phyloP scores from a whole-genome alignment of 2,329 filamentous ascomycete genomes.

The Elsinoe australis region DNA sequence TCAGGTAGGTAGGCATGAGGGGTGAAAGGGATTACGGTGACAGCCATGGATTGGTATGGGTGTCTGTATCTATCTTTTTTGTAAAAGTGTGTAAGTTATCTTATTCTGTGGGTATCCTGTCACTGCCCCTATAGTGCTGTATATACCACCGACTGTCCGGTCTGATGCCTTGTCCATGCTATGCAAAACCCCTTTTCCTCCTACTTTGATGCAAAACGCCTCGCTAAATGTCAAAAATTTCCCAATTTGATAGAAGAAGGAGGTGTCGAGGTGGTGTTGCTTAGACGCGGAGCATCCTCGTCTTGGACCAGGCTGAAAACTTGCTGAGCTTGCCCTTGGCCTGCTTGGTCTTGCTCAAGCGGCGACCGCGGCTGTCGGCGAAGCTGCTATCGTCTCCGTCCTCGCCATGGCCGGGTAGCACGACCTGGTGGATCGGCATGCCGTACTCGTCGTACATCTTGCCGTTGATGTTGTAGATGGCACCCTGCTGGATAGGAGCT shows the following conservation, averaged over 20 bases:
- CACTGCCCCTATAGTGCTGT: too few relatives aligned
- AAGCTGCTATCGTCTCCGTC: background rate
- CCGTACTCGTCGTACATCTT: slow-evolving; percentile 16
- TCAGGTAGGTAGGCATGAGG: too few relatives aligned
- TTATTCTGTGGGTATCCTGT: too few relatives aligned
- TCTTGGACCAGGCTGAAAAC: slow-evolving; percentile 16
- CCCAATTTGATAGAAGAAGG: background rate
- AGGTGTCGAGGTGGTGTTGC: background rate
- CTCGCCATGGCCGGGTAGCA: background rate
- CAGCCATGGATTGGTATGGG: background rate
- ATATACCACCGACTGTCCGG: too few relatives aligned
- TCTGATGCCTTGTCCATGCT: too few relatives aligned
- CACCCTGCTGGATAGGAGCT: slow-evolving; percentile 1
- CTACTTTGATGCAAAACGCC: slow-evolving; percentile 8
- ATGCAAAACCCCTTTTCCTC: too few relatives aligned
- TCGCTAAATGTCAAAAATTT: slow-evolving; percentile 1
- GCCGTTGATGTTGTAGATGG: slow-evolving; percentile 15
- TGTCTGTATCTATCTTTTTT: background rate
- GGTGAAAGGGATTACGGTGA: background rate
- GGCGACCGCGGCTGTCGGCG: background rate
- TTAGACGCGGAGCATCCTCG: slow-evolving; percentile 14
- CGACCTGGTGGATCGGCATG: slow-evolving; percentile 12
- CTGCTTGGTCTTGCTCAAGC: slow-evolving; percentile 16
- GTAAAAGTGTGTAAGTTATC: too few relatives aligned
- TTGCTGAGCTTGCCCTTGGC: slow-evolving; percentile 17